A percentile compares a stretch with the other conserved stretches of the same genome.
Conservation (phyloP, 2,329 filamentous ascomycete species). For the Epichloe bromicola region DNA sequence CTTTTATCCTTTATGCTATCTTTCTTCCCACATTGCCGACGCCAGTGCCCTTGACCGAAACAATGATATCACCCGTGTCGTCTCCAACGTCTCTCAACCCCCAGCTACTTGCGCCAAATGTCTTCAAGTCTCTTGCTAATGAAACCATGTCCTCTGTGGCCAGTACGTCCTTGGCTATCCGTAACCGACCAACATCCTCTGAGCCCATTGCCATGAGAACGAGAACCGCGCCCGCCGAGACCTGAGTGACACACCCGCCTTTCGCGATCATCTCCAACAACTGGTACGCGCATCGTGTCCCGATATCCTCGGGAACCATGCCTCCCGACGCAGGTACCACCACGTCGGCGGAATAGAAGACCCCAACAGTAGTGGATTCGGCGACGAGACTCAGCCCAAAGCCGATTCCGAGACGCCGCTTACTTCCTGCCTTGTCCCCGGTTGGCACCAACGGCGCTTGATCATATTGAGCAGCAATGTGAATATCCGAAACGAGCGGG, state of each 20-base stretch:
- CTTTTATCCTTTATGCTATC: conserved; percentile 40
- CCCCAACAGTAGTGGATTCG: conserved; percentile 70
- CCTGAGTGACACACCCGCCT: conserved; percentile 67
- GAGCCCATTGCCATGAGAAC: conserved; percentile 96
- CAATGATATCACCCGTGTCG: conserved; percentile 58
- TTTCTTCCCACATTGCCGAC: conserved; percentile 94
- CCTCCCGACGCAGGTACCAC: conserved; percentile 64
- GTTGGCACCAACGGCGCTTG: conserved; percentile 42
- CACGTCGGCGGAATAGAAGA: conserved; percentile 79
- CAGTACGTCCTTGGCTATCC: conserved; percentile 68
- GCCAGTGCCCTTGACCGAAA: conserved; percentile 85
- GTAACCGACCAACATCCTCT: conserved; percentile 82
- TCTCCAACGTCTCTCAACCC: conserved; percentile 65
- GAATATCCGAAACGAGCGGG: conserved; percentile 72
- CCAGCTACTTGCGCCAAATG: conserved; percentile 87
- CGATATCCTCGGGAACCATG: conserved; percentile 78
- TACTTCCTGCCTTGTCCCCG: conserved; percentile 41
- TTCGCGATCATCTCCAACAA: conserved; percentile 69
- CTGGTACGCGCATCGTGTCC: conserved; percentile 77
- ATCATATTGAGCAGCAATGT: conserved; percentile 73
- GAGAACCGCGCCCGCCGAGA: conserved; percentile 62
- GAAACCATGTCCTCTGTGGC: conserved; percentile 69
- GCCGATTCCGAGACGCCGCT: conserved; percentile 66
- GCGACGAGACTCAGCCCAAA: conserved; percentile 87
- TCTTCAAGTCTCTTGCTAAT: conserved; percentile 70